Percentiles rank a stretch among this genome's conserved stretches.
Evolutionary conservation across 345 rosid genomes (phyloP).

Genomic region (Lepidium aucheri): DNA sequence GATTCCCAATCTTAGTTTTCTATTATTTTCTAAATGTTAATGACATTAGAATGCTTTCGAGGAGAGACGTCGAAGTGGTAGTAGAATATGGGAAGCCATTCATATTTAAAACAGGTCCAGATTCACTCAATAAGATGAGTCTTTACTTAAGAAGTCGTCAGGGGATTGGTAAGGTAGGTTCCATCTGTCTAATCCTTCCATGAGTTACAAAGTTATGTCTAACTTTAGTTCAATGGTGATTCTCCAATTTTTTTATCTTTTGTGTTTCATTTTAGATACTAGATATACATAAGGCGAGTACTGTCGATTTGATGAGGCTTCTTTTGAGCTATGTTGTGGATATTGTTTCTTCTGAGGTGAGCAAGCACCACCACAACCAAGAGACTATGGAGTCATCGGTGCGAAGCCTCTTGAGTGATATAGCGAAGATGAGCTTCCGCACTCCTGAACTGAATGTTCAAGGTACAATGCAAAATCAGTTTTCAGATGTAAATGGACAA

Average conservation of each 20-base stretch:
- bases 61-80: conserved; percentile 58
- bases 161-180: conserved; percentile 20
- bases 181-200: not conserved
- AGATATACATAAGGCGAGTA: conserved; percentile 37
- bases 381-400: conserved; percentile 51
- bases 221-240: not conserved
- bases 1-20: not conserved
- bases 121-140: conserved; percentile 50
- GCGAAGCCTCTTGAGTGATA: conserved; percentile 48
- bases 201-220: not conserved
- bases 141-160: conserved; percentile 31
- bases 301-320: conserved; percentile 71
- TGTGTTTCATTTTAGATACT: conserved; percentile 29
- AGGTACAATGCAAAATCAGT: conserved; percentile 31
- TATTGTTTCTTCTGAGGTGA: conserved; percentile 26
- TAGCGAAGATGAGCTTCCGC: conserved; percentile 40
- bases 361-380: conserved; percentile 18
- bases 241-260: not conserved
- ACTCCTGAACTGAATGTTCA: conserved; percentile 23
- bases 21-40: not conserved
- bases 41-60: conserved; percentile 52
- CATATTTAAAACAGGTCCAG: conserved; percentile 52
- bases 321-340: conserved; percentile 60
- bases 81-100: conserved; percentile 52
- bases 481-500: conserved; percentile 36